A percentile compares a stretch with the other conserved stretches of the same genome.
Conservation (phyloP, 352 stramenopile species). For the Plasmopara halstedii region DNA sequence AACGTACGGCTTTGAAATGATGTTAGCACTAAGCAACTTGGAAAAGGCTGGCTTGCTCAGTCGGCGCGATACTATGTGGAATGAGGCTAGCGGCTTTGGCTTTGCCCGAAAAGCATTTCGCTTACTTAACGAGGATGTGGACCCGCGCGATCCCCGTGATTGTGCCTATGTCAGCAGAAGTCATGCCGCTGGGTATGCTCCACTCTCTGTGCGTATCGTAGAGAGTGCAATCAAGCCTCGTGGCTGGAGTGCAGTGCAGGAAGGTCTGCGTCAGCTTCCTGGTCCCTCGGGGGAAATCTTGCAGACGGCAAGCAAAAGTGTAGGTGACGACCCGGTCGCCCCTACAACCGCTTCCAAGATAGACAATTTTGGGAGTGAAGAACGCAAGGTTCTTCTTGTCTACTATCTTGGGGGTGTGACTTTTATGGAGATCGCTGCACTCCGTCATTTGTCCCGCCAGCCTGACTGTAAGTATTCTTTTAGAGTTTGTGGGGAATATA, state of each 20-base stretch:
- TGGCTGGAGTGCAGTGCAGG: slow-evolving; percentile 71
- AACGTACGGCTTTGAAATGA: slow-evolving; percentile 95
- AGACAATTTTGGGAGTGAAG: slow-evolving; percentile 63
- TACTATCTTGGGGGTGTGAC: slow-evolving; percentile 95
- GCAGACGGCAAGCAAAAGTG: slow-evolving; percentile 37
- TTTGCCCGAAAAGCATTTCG: slow-evolving; percentile 86
- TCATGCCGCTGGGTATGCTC: slow-evolving; percentile 88
- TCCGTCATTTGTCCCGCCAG: slow-evolving; percentile 91
- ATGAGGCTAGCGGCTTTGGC: slow-evolving; percentile 74
- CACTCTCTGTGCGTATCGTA: slow-evolving; percentile 90
- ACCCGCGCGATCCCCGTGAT: slow-evolving; percentile 91
- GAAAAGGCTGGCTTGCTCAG: slow-evolving; percentile 90
- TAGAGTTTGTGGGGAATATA: too few species aligned
- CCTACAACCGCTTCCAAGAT: slow-evolving; percentile 35
- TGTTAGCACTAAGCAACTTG: slow-evolving; percentile 90
- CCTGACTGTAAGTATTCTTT: slow-evolving; percentile 89
- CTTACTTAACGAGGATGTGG: slow-evolving; percentile 94
- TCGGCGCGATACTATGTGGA: slow-evolving; percentile 84
- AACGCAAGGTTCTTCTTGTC: slow-evolving; percentile 92
- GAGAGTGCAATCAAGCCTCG: slow-evolving; percentile 79
- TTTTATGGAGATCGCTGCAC: slow-evolving; percentile 94
- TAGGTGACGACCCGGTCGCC: slow-evolving; percentile 30
- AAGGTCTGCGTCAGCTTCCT: slow-evolving; percentile 78
- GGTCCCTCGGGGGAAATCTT: slow-evolving; percentile 71
- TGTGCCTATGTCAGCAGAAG: slow-evolving; percentile 87